Conservation (phyloP, 1,284 basidiomycete species). For the Trichosporon coremiiforme region DNA sequence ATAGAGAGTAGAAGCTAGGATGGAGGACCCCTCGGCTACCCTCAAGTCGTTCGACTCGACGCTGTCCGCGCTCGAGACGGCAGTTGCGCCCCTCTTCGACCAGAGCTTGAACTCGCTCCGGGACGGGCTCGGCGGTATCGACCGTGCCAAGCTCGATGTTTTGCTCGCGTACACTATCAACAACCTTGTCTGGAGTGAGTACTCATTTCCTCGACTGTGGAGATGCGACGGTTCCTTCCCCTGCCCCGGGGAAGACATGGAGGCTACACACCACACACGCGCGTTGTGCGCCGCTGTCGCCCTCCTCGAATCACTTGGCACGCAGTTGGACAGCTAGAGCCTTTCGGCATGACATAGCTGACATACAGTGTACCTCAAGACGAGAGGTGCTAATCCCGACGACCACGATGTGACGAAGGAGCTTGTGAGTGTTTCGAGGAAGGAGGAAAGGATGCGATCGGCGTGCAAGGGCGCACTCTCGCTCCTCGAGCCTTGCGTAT, state of each 20-base stretch:
- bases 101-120: conserved; percentile 22
- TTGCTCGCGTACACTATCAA: conserved; percentile 48
- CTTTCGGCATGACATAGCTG: not conserved
- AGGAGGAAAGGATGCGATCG: not conserved
- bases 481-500: too few relatives aligned
- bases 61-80: conserved; percentile 27
- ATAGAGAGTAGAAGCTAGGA: not conserved
- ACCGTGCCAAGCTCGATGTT: conserved; percentile 51
- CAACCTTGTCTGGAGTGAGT: conserved; percentile 54
- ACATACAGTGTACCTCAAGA: conserved; percentile 50
- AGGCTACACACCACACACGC: too few relatives aligned
- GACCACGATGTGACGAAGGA: conserved; percentile 49
- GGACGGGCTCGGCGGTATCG: conserved; percentile 26
- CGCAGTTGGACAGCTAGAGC: too few relatives aligned
- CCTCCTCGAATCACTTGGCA: too few relatives aligned
- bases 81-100: conserved; percentile 28
- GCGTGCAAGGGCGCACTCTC: not conserved
- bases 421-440: conserved; percentile 36
- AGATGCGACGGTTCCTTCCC: too few relatives aligned
- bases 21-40: conserved; percentile 28
- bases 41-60: conserved; percentile 23
- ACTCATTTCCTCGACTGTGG: too few relatives aligned
- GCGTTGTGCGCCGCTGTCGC: too few relatives aligned
- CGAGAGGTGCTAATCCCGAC: conserved; percentile 49
- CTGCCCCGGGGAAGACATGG: too few relatives aligned